Conservation (phyloP, 768 basidiomycete genomes). For the Boletus insuetus region DNA sequence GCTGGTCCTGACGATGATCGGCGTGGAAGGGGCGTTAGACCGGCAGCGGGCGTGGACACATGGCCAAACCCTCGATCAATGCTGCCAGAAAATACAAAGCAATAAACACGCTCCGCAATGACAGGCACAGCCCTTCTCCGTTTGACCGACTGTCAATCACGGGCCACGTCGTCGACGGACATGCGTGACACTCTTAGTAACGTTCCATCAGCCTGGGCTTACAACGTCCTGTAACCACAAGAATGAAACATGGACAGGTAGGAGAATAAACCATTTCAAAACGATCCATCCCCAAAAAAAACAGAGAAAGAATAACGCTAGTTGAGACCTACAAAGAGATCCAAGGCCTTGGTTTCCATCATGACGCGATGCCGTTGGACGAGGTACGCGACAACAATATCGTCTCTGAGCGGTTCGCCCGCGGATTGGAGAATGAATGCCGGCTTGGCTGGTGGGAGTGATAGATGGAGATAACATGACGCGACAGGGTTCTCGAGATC, state of each 20-base stretch:
- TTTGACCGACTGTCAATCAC: neutral
- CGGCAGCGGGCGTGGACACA: too few relatives aligned
- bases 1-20: neutral
- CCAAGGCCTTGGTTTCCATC: slow-evolving; percentile 24
- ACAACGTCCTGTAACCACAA: neutral
- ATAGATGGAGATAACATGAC: slow-evolving; percentile 16
- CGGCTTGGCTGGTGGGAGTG: slow-evolving; percentile 7
- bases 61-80: neutral
- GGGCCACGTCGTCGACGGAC: neutral
- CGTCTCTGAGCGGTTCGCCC: slow-evolving; percentile 30
- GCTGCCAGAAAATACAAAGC: neutral
- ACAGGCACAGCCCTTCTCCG: neutral
- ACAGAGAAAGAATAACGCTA: neutral
- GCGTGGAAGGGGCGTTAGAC: neutral
- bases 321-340: slow-evolving; percentile 23
- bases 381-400: slow-evolving; percentile 27
- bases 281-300: neutral
- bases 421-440: slow-evolving; percentile 21
- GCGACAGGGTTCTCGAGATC: slow-evolving; percentile 25
- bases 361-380: slow-evolving; percentile 25
- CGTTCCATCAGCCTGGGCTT: too few relatives aligned
- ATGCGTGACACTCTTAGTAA: too few relatives aligned
- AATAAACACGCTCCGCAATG: neutral
- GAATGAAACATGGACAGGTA: neutral
- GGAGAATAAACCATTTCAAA: neutral